Percentiles rank a stretch among this genome's conserved stretches.
phyloP scores from a whole-genome alignment of 202 grass and related monocot species.

The Dendrocalamus latiflorus region DNA sequence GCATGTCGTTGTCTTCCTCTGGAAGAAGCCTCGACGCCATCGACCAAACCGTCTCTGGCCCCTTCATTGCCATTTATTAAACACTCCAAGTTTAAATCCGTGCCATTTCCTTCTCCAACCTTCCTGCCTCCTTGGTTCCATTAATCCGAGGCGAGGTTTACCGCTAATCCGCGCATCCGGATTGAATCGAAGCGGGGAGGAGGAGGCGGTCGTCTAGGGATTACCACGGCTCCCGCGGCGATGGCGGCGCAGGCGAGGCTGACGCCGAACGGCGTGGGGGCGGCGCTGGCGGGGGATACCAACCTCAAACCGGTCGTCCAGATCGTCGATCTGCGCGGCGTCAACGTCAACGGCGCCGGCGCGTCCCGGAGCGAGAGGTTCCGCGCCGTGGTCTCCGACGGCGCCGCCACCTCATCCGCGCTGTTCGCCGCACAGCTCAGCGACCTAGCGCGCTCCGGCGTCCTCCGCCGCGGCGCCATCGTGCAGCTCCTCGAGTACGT shows the following conservation, averaged over 20 bases:
- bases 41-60: not conserved
- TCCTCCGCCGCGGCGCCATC: slow-evolving; percentile 51
- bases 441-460: slow-evolving; percentile 47
- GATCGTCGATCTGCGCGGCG: slow-evolving; percentile 55
- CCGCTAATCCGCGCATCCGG: not conserved
- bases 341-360: slow-evolving; percentile 20
- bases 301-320: slow-evolving; percentile 67
- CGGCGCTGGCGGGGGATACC: slow-evolving; percentile 44
- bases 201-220: not conserved
- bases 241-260: slow-evolving; percentile 36
- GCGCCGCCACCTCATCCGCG: slow-evolving; percentile 28
- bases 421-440: slow-evolving; percentile 64
- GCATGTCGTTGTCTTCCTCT: not conserved
- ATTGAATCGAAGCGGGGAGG: not conserved
- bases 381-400: slow-evolving; percentile 62
- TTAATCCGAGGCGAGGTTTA: not conserved
- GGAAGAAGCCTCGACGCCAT: slow-evolving; percentile 5
- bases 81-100: not conserved
- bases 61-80: not conserved
- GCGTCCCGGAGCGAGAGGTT: slow-evolving; percentile 42
- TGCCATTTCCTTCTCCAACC: not conserved
- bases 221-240: not conserved
- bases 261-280: slow-evolving; percentile 56
- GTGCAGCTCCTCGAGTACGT: slow-evolving; percentile 77
- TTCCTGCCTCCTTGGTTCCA: not conserved